phyloP scores from a whole-genome alignment of 768 basidiomycete genomes.

The Xanthoconium stramineum region DNA sequence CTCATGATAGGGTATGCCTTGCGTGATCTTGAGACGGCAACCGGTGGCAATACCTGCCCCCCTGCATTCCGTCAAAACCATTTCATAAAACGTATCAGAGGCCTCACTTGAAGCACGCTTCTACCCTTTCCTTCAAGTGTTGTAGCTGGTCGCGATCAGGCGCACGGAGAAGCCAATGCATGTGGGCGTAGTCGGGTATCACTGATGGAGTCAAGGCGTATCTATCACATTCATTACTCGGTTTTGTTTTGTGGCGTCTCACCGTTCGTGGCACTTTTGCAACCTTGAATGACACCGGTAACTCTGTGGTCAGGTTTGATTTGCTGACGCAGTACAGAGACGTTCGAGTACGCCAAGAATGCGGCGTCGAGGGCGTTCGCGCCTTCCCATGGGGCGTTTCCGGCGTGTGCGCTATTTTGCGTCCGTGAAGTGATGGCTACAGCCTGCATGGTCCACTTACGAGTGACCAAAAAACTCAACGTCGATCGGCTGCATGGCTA shows the following conservation, averaged over 20 bases:
- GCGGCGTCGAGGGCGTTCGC: slow-evolving; percentile 87
- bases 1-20: slow-evolving; percentile 47
- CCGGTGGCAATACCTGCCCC: slow-evolving; percentile 65
- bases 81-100: not conserved
- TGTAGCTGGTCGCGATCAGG: slow-evolving; percentile 56
- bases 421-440: slow-evolving; percentile 3
- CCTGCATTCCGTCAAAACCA: slow-evolving; percentile 34
- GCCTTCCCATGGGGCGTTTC: slow-evolving; percentile 83
- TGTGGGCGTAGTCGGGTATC: slow-evolving; percentile 78
- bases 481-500: slow-evolving; percentile 61
- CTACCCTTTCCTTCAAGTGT: slow-evolving; percentile 54
- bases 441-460: slow-evolving; percentile 37
- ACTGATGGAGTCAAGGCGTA: slow-evolving; percentile 40
- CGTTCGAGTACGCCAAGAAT: slow-evolving; percentile 74
- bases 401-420: slow-evolving; percentile 65
- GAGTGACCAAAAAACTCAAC: slow-evolving; percentile 74
- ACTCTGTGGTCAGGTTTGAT: slow-evolving; percentile 78
- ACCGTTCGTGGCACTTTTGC: slow-evolving; percentile 70
- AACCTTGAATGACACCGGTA: slow-evolving; percentile 72
- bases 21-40: slow-evolving; percentile 47
- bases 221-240: not conserved
- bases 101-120: slow-evolving; percentile 68
- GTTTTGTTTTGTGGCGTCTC: slow-evolving; percentile 16
- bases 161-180: slow-evolving; percentile 72
- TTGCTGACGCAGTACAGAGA: slow-evolving; percentile 84